These are phyloP conservation scores for Apiotrichum gracile DNA, from an alignment of 1,284 basidiomycete genomes.

Conservation along the genomic window DNA sequence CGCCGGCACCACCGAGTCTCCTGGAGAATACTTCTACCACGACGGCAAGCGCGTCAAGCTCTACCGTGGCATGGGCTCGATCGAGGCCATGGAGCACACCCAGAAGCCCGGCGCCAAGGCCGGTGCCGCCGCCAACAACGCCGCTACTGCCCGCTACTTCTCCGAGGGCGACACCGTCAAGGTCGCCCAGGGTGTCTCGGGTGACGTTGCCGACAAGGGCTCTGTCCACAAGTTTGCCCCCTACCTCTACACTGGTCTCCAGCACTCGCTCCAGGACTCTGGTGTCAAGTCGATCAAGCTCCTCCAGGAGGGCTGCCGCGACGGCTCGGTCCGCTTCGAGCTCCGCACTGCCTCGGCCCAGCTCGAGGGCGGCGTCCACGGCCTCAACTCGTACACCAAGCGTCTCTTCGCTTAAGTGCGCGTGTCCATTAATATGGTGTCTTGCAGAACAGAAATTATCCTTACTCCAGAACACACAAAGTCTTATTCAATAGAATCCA, in stretches of 20 bases:
- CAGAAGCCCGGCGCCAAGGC: constrained; percentile 53
- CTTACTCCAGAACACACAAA: no score
- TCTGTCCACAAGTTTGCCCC: constrained; percentile 85
- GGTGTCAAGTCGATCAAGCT: constrained; percentile 60
- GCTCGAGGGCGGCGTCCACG: constrained; percentile 92
- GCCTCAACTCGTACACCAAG: constrained; percentile 68
- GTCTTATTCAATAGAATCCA: background rate
- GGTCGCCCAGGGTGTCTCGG: constrained; percentile 95
- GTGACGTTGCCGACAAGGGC: constrained; percentile 96
- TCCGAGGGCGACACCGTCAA: constrained; percentile 91
- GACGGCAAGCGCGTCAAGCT: constrained; percentile 98
- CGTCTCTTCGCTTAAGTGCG: constrained; percentile 52
- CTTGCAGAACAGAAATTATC: no score
- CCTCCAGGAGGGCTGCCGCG: constrained; percentile 59
- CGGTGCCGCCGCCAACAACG: constrained; percentile 67
- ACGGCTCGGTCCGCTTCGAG: constrained; percentile 79
- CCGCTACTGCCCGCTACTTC: constrained; percentile 95
- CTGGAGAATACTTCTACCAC: constrained; percentile 98
- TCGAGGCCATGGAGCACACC: constrained; percentile 93
- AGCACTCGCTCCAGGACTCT: constrained; percentile 94
- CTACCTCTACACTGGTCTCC: constrained; percentile 85
- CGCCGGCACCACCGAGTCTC: constrained; percentile 93
- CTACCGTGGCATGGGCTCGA: constrained; percentile 96
- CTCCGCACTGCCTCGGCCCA: constrained; percentile 91
- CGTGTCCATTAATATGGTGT: no score